Base-by-base conservation (phyloP, 2,329 filamentous ascomycete species). In the Ophiostoma sp. region DNA sequence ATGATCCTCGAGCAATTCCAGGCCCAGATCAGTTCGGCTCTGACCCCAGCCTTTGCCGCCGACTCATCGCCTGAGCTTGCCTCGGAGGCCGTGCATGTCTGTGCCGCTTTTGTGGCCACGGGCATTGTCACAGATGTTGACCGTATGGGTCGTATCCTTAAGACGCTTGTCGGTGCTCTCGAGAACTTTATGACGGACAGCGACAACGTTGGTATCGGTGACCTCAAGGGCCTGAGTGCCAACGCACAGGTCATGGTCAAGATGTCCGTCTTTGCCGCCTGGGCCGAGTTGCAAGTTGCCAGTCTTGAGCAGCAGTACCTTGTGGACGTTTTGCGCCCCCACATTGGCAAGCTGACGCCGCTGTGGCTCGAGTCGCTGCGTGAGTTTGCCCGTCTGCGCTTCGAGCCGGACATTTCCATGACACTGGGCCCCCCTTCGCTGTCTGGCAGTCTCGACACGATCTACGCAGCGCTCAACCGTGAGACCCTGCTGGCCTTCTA, bases 161-260 rank as follows among this genome's bases (percentile, higher is more conserved):
- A 98, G 83, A 92, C 97, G 0, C 87, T 99, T 1, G 93, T 98
- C 6, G 91, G 92, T 59, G 95, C 95, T 0, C 87, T 99, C 1
- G 95, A 98, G 78, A 97, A 95, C 81, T 97, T 98, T 79, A 93
- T 93, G 1, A 90, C 88, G 63, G 93, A 97, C 75, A 86, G 89
- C 59, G 71, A 72, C 19, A 52, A 39, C n/a, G 93, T 93, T 0
- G 90, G 93, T 28, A 98, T 99, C 79, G 96, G 96, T 19, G 97
- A 99, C 77, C 86, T 99, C 6, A 94, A 93, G 82, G 94, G 93
- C 0, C 88, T 99, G 22, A 98, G 95, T 80, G 94, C 95, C 1
- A 99, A 99, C 80, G 95, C 96, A 0, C 93, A 97, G 79, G 94
- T 98, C 68, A 99, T 99, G 96, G 94, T 99, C 72, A 97, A 97